Percentiles rank a stretch among this genome's conserved stretches.
Evolutionary conservation across 345 rosid species (phyloP).

Genomic region (Nasturtium officinale): DNA sequence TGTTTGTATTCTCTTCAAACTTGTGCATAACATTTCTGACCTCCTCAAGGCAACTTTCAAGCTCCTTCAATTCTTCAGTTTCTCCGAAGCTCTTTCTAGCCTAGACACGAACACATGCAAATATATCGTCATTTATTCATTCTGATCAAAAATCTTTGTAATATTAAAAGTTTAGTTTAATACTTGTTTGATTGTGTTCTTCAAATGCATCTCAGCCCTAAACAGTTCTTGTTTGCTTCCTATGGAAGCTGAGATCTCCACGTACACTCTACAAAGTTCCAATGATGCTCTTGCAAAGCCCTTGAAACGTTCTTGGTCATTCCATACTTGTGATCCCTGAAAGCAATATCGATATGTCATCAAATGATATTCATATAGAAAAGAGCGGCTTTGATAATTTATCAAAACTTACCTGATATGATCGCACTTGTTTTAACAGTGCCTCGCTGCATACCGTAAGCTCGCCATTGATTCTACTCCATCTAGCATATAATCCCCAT

Average conservation of each 20-base stretch:
- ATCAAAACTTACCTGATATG: constrained; percentile 62
- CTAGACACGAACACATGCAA: constrained; percentile 40
- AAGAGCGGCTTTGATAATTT: neutral
- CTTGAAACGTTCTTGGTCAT: constrained; percentile 72
- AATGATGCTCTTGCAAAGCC: constrained; percentile 66
- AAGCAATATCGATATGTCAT: constrained; percentile 14
- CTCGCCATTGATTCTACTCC: constrained; percentile 88
- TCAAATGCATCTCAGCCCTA: constrained; percentile 78
- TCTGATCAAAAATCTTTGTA: neutral
- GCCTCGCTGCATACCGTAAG: constrained; percentile 89
- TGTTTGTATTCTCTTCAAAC: constrained; percentile 15
- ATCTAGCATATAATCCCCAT: constrained; percentile 90
- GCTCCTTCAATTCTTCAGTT: constrained; percentile 57
- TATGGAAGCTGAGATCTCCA: constrained; percentile 69
- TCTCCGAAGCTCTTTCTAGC: constrained; percentile 61
- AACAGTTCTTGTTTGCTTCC: constrained; percentile 71
- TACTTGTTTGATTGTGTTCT: constrained; percentile 72
- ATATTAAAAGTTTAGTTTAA: constrained; percentile 4
- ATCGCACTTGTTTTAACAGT: constrained; percentile 87
- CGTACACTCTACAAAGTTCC: constrained; percentile 77
- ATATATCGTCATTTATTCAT: neutral
- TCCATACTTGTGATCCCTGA: constrained; percentile 88
- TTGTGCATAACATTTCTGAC: constrained; percentile 53
- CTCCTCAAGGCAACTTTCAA: constrained; percentile 63
- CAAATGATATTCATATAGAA: constrained; percentile 12